Evolutionary conservation across 1,284 basidiomycete genomes (phyloP).

Genomic region (Tilletia walkeri): DNA sequence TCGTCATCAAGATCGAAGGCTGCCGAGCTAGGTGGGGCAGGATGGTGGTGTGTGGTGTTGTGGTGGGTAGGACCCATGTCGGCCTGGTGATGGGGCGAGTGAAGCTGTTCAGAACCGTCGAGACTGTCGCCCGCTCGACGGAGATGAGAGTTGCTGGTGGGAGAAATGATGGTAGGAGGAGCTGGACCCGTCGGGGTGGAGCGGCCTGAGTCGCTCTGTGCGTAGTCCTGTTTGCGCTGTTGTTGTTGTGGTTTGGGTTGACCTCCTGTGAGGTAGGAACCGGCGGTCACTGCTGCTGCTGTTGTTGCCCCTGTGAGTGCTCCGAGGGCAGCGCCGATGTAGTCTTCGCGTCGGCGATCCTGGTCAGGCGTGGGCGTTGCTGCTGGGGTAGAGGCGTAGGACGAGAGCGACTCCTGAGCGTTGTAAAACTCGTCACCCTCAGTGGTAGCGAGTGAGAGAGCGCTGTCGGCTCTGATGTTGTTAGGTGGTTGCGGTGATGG

Average conservation of each 20-base stretch:
- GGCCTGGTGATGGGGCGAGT: slow-evolving; percentile 11
- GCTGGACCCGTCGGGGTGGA: slow-evolving; percentile 6
- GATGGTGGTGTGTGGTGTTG: slow-evolving; percentile 2
- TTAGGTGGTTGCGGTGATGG: neutral
- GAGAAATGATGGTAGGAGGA: neutral
- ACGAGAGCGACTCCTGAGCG: slow-evolving; percentile 23
- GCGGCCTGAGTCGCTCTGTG: neutral
- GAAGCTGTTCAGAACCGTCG: slow-evolving; percentile 12
- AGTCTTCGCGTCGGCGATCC: slow-evolving; percentile 14
- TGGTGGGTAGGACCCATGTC: neutral
- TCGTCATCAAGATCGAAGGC: slow-evolving; percentile 34
- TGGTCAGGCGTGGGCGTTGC: neutral
- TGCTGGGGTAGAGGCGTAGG: neutral
- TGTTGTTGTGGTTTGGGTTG: slow-evolving; percentile 18
- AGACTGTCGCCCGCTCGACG: neutral
- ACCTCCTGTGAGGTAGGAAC: slow-evolving; percentile 31
- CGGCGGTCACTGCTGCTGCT: slow-evolving; percentile 38
- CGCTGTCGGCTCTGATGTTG: neutral
- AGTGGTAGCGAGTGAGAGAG: neutral
- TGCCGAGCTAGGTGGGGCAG: neutral
- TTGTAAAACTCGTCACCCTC: slow-evolving; percentile 22
- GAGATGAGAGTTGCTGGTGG: neutral
- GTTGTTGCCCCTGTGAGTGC: slow-evolving; percentile 43
- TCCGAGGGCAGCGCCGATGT: slow-evolving; percentile 43
- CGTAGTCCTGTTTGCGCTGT: slow-evolving; percentile 3